Percentiles rank a stretch among this genome's conserved stretches.
These are phyloP conservation scores for Persicaria maculosa DNA, from an alignment of 148 eudicot species.

Conservation along the genomic window DNA sequence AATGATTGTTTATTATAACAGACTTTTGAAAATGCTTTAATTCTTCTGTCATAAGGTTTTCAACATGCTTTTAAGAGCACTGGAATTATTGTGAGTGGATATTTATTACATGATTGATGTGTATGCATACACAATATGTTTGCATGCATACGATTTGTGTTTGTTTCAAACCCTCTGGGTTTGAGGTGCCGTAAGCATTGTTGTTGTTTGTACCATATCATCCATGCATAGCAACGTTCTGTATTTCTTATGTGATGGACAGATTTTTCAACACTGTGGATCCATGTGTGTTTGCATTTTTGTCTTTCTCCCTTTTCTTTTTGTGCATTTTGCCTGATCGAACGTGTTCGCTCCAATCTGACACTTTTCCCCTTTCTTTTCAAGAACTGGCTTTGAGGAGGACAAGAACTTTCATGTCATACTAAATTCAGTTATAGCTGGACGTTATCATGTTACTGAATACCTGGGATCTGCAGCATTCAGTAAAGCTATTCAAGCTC, in stretches of 20 bases:
- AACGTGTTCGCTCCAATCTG: neutral
- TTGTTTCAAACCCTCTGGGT: neutral
- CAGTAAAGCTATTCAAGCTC: constrained; percentile 99
- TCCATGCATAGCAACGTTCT: neutral
- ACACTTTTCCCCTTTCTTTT: constrained; percentile 17
- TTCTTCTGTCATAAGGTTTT: too few relatives aligned
- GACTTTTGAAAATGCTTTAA: too few relatives aligned
- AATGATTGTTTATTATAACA: too few relatives aligned
- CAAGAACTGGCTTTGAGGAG: constrained; percentile 91
- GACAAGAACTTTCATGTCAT: constrained; percentile 94
- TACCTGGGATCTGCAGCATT: constrained; percentile 99
- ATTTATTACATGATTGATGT: too few relatives aligned
- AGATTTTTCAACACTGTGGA: neutral
- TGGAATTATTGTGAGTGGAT: too few relatives aligned
- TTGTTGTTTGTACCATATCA: neutral
- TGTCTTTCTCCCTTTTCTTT: neutral
- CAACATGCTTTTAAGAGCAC: too few relatives aligned
- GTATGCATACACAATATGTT: too few relatives aligned
- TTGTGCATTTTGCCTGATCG: neutral
- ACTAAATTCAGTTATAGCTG: constrained; percentile 86
- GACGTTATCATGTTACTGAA: constrained; percentile 96
- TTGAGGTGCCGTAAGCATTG: neutral
- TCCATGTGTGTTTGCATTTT: neutral
- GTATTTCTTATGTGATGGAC: neutral
- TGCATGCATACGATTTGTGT: neutral